Evolutionary conservation across 208 protist genomes (phyloP).

Genomic region (Phytomonas francai): DNA sequence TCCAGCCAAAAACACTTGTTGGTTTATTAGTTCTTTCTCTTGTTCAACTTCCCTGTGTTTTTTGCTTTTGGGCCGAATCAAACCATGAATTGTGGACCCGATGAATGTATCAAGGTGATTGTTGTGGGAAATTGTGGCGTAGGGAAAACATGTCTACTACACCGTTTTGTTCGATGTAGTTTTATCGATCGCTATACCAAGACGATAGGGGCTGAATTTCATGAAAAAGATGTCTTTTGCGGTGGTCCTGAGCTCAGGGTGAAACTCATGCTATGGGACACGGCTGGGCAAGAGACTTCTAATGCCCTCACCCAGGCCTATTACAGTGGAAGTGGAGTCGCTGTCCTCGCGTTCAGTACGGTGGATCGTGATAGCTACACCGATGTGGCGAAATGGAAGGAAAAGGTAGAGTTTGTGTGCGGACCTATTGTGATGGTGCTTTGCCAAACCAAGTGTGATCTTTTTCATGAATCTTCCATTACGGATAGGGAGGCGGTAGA

Average conservation of each 20-base stretch:
- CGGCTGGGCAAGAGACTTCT: conserved; percentile 91
- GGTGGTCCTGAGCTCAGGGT: conserved; percentile 47
- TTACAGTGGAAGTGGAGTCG: conserved; percentile 85
- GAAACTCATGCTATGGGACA: conserved; percentile 93
- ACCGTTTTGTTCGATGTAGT: conserved; percentile 83
- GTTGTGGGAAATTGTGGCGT: conserved; percentile 92
- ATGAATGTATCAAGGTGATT: conserved; percentile 91
- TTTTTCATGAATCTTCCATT: conserved; percentile 72
- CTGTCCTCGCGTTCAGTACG: conserved; percentile 86
- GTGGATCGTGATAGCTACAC: conserved; percentile 85
- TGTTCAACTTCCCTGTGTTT: background rate
- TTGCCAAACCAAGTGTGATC: conserved; percentile 93
- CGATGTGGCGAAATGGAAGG: conserved; percentile 81
- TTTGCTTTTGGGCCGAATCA: background rate
- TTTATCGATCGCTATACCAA: conserved; percentile 91
- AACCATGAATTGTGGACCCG: conserved; percentile 6
- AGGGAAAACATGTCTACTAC: conserved; percentile 92
- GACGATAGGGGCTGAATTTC: conserved; percentile 88
- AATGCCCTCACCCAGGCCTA: conserved; percentile 89
- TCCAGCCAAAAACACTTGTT: background rate
- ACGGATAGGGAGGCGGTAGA: conserved; percentile 81
- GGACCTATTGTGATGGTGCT: conserved; percentile 86
- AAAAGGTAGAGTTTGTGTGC: conserved; percentile 76
- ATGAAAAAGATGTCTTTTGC: conserved; percentile 88
- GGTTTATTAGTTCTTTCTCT: background rate